Conservation (phyloP, 2,329 filamentous ascomycete species). For the Aspergillus tubingensis region DNA sequence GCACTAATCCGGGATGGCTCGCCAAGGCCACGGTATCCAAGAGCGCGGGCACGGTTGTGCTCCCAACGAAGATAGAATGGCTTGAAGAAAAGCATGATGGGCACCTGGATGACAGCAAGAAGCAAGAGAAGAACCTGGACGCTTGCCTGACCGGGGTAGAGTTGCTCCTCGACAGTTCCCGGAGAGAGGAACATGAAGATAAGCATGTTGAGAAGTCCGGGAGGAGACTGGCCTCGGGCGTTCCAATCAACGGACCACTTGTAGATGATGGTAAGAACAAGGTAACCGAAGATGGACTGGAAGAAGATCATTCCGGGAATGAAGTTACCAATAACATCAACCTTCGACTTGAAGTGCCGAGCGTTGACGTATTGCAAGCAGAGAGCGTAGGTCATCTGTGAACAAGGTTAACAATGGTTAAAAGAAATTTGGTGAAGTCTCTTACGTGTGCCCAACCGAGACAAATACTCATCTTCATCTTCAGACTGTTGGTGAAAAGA, state of each 20-base stretch:
- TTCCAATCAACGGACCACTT: constrained; percentile 95
- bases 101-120: constrained; percentile 82
- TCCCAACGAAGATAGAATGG: constrained; percentile 93
- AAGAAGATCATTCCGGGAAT: constrained; percentile 99
- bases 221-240: constrained; percentile 66
- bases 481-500: constrained; percentile 96
- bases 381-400: constrained; percentile 90
- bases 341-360: constrained; percentile 87
- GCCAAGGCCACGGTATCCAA: constrained; percentile 90
- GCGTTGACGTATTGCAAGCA: constrained; percentile 92
- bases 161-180: constrained; percentile 65
- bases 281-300: constrained; percentile 96
- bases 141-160: constrained; percentile 75
- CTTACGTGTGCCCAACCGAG: constrained; percentile 84
- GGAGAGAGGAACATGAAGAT: constrained; percentile 99
- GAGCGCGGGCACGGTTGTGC: constrained; percentile 81
- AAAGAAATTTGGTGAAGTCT: background rate
- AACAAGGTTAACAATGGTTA: constrained; percentile 4
- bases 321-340: constrained; percentile 98
- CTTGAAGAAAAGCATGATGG: constrained; percentile 89
- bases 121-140: constrained; percentile 80
- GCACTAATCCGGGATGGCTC: constrained; percentile 87
- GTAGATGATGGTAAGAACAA: constrained; percentile 91
- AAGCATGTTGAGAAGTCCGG: constrained; percentile 94
- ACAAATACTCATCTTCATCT: constrained; percentile 99